These are phyloP conservation scores for Arachnomyces sp. DNA, from an alignment of 2,329 filamentous ascomycete genomes.

Conservation along the genomic window DNA sequence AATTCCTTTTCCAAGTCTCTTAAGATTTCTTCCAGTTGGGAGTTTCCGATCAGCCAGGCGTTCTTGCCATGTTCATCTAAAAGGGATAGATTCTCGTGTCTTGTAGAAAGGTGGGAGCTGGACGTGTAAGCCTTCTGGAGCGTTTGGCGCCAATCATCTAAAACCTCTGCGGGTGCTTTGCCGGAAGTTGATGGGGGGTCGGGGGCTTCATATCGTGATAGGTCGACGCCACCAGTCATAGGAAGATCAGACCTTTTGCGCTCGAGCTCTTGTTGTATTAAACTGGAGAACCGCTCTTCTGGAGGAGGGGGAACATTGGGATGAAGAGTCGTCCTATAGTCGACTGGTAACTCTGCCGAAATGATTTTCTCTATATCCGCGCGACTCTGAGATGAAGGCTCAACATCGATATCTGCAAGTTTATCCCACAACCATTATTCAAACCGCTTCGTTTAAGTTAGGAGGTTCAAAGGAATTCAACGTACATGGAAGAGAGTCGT, in stretches of 20 bases:
- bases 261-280: conserved; percentile 61
- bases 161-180: conserved; percentile 22
- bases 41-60: conserved; percentile 82
- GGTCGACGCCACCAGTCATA: conserved; percentile 59
- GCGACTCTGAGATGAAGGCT: conserved; percentile 56
- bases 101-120: conserved; percentile 50
- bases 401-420: conserved; percentile 67
- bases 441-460: not conserved
- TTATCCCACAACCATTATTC: conserved; percentile 12
- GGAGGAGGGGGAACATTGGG: conserved; percentile 50
- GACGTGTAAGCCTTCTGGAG: conserved; percentile 52
- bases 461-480: not conserved
- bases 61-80: conserved; percentile 79
- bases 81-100: conserved; percentile 59
- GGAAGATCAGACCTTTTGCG: conserved; percentile 58
- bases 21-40: conserved; percentile 66
- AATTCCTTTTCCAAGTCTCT: conserved; percentile 67
- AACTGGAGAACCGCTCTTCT: conserved; percentile 53
- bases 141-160: conserved; percentile 43
- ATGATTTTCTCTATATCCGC: conserved; percentile 64
- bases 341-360: conserved; percentile 52
- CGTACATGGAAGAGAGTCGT: conserved; percentile 77
- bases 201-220: conserved; percentile 74
- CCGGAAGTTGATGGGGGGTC: conserved; percentile 37
- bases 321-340: conserved; percentile 46